Evolutionary conservation across 768 basidiomycete species (phyloP).

Genomic region (Tylopilus felleus): DNA sequence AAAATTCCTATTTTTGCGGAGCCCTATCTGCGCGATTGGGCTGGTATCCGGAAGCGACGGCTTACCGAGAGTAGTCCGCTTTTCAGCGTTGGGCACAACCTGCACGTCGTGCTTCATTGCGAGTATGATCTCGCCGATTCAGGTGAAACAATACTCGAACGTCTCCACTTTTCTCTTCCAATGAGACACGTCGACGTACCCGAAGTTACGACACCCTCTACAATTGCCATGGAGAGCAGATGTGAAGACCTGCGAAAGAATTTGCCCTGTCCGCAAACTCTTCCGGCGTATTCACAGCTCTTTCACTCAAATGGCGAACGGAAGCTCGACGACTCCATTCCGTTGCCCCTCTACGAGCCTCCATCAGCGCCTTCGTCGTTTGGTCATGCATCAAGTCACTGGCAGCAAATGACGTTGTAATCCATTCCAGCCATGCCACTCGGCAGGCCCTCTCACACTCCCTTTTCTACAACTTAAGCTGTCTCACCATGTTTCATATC

Average conservation of each 20-base stretch:
- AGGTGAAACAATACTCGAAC: slow-evolving; percentile 19
- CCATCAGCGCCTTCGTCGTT: slow-evolving; percentile 6
- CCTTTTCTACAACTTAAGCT: background rate
- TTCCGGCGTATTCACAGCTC: slow-evolving; percentile 78
- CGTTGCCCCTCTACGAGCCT: slow-evolving; percentile 64
- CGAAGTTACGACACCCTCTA: background rate
- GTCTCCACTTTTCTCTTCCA: slow-evolving; percentile 43
- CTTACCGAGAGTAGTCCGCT: slow-evolving; percentile 53
- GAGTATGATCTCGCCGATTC: slow-evolving; percentile 49
- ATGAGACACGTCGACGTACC: slow-evolving; percentile 48
- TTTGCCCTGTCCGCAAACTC: slow-evolving; percentile 28
- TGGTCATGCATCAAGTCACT: background rate
- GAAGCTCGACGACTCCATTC: slow-evolving; percentile 62
- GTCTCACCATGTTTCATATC: background rate
- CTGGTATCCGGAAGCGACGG: slow-evolving; percentile 32
- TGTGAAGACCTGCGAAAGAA: slow-evolving; percentile 9
- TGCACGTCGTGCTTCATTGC: slow-evolving; percentile 52
- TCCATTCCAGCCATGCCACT: background rate
- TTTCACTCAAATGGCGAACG: slow-evolving; percentile 72
- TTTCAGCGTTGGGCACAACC: slow-evolving; percentile 51
- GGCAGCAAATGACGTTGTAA: slow-evolving; percentile 6
- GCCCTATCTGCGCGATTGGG: slow-evolving; percentile 26
- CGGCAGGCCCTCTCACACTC: background rate
- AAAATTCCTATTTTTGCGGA: slow-evolving; percentile 18
- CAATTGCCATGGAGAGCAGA: background rate